Evolutionary conservation across 2,329 filamentous ascomycete species (phyloP).

Genomic region (Sclerotinia sclerotiorum): DNA sequence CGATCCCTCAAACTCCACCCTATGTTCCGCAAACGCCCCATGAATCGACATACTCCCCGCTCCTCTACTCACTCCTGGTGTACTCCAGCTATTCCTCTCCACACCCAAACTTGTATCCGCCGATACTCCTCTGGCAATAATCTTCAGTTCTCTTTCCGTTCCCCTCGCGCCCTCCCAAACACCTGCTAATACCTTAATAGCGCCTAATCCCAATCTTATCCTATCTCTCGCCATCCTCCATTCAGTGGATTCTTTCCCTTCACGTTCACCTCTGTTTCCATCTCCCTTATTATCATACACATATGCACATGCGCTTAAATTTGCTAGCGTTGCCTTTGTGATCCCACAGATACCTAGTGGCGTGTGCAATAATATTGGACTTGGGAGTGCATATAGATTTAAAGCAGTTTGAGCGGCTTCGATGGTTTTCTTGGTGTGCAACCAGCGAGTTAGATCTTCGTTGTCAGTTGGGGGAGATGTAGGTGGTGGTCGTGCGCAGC

Average conservation of each 20-base stretch:
- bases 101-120: neutral
- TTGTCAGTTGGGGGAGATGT: slow-evolving; percentile 12
- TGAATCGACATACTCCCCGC: neutral
- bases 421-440: slow-evolving; percentile 61
- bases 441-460: slow-evolving; percentile 28
- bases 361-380: slow-evolving; percentile 54
- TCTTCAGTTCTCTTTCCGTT: slow-evolving; percentile 50
- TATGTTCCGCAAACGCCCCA: neutral
- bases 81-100: neutral
- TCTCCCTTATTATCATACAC: slow-evolving; percentile 39
- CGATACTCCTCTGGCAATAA: slow-evolving; percentile 31
- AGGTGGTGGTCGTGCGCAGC: slow-evolving; percentile 29
- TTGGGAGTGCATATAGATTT: slow-evolving; percentile 54
- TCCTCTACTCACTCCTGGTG: neutral
- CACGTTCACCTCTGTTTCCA: neutral
- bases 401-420: slow-evolving; percentile 58
- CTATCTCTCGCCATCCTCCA: slow-evolving; percentile 50
- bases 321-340: slow-evolving; percentile 56
- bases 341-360: slow-evolving; percentile 58
- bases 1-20: neutral
- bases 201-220: slow-evolving; percentile 59
- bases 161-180: slow-evolving; percentile 58
- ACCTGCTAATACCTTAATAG: slow-evolving; percentile 54
- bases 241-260: slow-evolving; percentile 36
- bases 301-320: slow-evolving; percentile 59